Evolutionary conservation across 495 filamentous ascomycete species (phyloP), one percentile per base, ranked within the genome.

Genomic region (Podospora conica): DNA sequence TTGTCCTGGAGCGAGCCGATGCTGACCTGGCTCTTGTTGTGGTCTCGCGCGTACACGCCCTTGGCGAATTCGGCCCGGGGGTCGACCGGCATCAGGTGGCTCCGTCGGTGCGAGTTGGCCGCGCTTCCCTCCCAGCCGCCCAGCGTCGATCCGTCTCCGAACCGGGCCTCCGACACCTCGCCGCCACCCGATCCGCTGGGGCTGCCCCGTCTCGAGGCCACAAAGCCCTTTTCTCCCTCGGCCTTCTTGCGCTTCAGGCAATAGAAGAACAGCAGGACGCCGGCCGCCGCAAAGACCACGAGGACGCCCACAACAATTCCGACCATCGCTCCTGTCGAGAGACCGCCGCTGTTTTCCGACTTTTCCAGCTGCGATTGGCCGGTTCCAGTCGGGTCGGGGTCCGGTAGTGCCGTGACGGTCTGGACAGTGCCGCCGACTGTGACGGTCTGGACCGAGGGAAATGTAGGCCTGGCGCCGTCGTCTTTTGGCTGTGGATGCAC

Each of bases 1-100:
- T 86, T 81, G 67, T 86, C 84, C 64, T 81, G 82, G 3, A 86
- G 71, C 4, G 83, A 85, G 58, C 79, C 77, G 68, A 86, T 70
- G 70, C 82, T 85, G 67, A 85, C 82, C 65, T 79, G 79, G 66
- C 81, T 84, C 68, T 80, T 79, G 61, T 80, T 83, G 25, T 77
- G 79, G 23, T 75, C 76, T 18, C 80, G 73, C 27, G 72, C 73
- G 66, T 83, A 85, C 0, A 84, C 75, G 15, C 78, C 80, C 48
- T 72, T 71, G 21, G 78, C 74, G 57, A 80, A 84, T 0, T 85
- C 81, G 69, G 85, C 76, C 56, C 84, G 77, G n/a, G 83, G 83
- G 69, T 86, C 83, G 55, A 84, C 76, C 1, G 82, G 79, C 79
- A 84, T 82, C 23, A 83, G 71, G 24, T 79, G 75, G 73, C 83